phyloP scores from a whole-genome alignment of 176 grass and related monocot genomes.

The barley (Hordeum vulgare) region MorexV3_pseudomolecules_assembly NC_058518.1:411234849-411235348 shows the following conservation, averaged over 20 bases:
- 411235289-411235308: background rate
- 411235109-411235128: slow-evolving; percentile 11
- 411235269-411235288: background rate
- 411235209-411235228: slow-evolving; percentile 59
- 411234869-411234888: slow-evolving; percentile 69
- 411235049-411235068: slow-evolving; percentile 30
- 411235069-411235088: slow-evolving; percentile 9
- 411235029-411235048: slow-evolving; percentile 9
- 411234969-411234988: slow-evolving; percentile 74
- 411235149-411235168: slow-evolving; percentile 49
- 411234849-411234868: slow-evolving; percentile 74
- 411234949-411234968: slow-evolving; percentile 74
- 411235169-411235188: slow-evolving; percentile 57
- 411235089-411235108: slow-evolving; percentile 8
- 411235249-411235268: background rate
- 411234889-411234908: slow-evolving; percentile 57
- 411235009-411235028: slow-evolving; percentile 14
- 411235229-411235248: slow-evolving; percentile 5
- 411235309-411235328: background rate
- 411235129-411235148: background rate
- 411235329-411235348: background rate
- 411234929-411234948: slow-evolving; percentile 63
- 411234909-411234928: slow-evolving; percentile 82
- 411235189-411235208: slow-evolving; percentile 52
- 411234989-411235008: background rate